Base-by-base conservation (phyloP, 768 basidiomycete genomes). In the Chalciporus chontae region DNA sequence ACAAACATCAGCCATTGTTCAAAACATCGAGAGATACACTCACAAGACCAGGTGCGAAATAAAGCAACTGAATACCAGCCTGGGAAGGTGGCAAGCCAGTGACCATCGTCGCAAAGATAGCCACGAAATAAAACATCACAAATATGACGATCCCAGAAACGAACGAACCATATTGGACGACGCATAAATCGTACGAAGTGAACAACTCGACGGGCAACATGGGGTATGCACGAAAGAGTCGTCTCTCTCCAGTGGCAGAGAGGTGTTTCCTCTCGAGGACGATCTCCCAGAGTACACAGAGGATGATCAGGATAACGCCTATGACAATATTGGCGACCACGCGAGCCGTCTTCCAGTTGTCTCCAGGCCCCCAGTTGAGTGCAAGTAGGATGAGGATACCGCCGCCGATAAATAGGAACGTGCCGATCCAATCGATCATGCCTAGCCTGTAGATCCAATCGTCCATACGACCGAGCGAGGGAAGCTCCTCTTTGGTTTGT, bases 121-220 rank as follows among this genome's bases (percentile, higher is more conserved):
- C 69, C 38, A 79, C 68, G 52, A 80, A 79, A 58, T 80, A 80
- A 60, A 79, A 78, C 69, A 74, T 73, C 43, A 76, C 76, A 50
- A 78, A 64, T 69, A 73, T 73, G 50, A 80, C 69, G 60, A 79
- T 73, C 8, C 77, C 77, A 1, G 64, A 64, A 10, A 73, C 66
- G 47, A 77, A 71, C 15, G 69, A 65, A 15, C 58, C 69, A 50
- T 66, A 72, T 52, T 68, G 67, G 36, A 67, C 66, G 4, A 70
- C 67, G 43, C 68, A 71, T 39, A 79, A 56, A 53, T 79, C 73
- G 24, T 64, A 68, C 43, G 69, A 71, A 11, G 61, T 61, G 64
- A 79, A 77, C 23, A 79, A 43, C 31, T 67, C 69, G 17, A 78
- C 60, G 8, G 79, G 79, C 21, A 80, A 55, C 70, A 77, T 77